Evolutionary conservation across 805 yeast species (phyloP), one percentile per base, ranked within the genome.

Genomic region (Candida sithepensis): DNA sequence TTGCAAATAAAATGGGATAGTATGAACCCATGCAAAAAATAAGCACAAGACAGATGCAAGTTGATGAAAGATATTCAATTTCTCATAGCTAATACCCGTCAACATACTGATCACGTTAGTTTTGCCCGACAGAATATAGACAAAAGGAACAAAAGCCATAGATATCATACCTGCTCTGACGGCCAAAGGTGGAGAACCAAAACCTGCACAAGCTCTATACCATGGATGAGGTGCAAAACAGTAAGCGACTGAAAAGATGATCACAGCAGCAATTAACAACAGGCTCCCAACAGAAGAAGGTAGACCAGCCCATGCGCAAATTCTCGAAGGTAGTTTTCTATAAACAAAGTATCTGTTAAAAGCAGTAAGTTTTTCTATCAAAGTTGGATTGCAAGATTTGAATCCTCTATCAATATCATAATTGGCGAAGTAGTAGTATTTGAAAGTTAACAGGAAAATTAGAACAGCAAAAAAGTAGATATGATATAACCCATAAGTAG

Each of bases 151-250:
- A 40, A 78, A 61, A 0, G 80, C 79, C 28, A 71, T 64, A 1
- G 78, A 71, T 72, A 74, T 71, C 24, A 77, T 50, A 2, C 83
- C 84, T 1, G 82, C 66, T 42, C 84, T 60, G 1, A 76, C 73
- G 0, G 80, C 81, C 32, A 80, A 49, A 9, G 84, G 84, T n/a
- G 84, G 81, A 3, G 81, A 68, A 1, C 84, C 85, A 59, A 78
- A 79, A 0, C 79, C 80, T 4, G 63, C 32, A 57, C 85, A 80
- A 0, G 63, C 77, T 47, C 83, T 63, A 51, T 74, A 75, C 71
- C 75, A 78, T 42, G 70, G 69, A 44, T 73, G 77, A 6, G 84
- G 83, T 59, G 69, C 56, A 30, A 70, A 69, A 18, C 63, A 47
- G 49, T 61, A 62, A 14, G 66, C 58, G 7, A 68, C 39, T 6